Base-by-base conservation (phyloP, 1,284 basidiomycete species). In the Apiotrichum montevideense region DNA sequence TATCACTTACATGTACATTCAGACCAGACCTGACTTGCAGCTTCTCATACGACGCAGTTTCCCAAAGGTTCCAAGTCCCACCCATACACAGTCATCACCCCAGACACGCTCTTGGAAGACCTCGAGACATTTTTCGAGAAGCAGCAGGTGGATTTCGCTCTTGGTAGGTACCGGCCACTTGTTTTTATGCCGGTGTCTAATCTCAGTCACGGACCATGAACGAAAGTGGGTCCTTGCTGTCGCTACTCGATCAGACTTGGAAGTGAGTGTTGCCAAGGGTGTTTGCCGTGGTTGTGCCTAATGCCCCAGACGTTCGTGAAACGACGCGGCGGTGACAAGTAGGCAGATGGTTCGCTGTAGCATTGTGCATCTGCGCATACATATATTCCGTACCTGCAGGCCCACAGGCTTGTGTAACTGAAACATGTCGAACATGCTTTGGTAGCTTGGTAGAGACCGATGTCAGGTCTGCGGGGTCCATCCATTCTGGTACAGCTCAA, bases 191-290 rank as follows among this genome's bases (percentile, higher is more conserved):
- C 37, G 37, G 4, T 8, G 8, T 39, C 13, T 39, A 39, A 39
- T 39, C 37, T 39, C 46, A 90, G 90, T 93, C 34, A 93, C 90
- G 6, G 90, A 94, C 71, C 74, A 77, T 46, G 82, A 83, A 52
- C 82, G 90, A 58, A 90, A 91, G 70, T 93, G 93, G 68, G 89
- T 93, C 1, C 80, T 93, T 39, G 90, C 81, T 0, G 86, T 94
- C 0, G 90, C 88, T 1, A 94, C 90, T 11, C 74, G 78, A 45
- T 83, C 87, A 45, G 90, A 94, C 73, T 76, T 94, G 21, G 84
- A 90, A 71, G 85, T 85, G 52, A 53, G 77, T 68, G 6, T 32
- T 10, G 21, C 7, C 21, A 33, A 15, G 15, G 8, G 14, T 46
- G 11, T 35, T 34, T 33, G 21, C 14, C 6, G 1, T 37, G 10